These are phyloP conservation scores for Suillus americanus DNA, from an alignment of 768 basidiomycete genomes.

Conservation along the genomic window DNA sequence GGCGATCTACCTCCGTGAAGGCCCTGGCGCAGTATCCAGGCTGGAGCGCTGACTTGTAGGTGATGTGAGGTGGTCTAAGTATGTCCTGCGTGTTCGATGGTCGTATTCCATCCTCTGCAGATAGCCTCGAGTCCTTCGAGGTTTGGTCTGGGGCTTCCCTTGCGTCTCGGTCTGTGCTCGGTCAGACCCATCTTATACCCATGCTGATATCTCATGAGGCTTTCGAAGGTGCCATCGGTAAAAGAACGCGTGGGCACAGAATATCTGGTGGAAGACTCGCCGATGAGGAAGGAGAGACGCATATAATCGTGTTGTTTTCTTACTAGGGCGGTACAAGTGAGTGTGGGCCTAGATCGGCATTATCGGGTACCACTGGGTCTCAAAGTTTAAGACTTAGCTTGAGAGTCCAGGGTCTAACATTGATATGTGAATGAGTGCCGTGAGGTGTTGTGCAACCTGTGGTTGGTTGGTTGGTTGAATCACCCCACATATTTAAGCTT, in stretches of 20 bases:
- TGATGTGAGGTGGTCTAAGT: neutral
- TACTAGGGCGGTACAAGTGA: neutral
- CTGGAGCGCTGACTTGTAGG: neutral
- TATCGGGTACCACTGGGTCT: neutral
- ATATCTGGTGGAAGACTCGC: neutral
- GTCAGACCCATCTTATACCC: no score
- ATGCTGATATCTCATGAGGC: neutral
- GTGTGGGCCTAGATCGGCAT: neutral
- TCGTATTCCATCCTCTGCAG: neutral
- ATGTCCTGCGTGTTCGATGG: no score
- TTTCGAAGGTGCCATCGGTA: neutral
- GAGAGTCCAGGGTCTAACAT: neutral
- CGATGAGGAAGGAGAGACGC: neutral
- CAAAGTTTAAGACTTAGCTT: neutral
- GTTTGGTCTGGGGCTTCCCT: neutral
- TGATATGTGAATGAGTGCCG: neutral
- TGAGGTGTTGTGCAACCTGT: neutral
- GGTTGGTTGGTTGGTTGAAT: no score
- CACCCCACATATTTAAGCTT: neutral
- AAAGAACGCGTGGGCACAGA: neutral
- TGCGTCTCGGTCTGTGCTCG: neutral
- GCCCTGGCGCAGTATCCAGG: no score
- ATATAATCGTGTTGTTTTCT: neutral
- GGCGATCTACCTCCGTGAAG: no score
- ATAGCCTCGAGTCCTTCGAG: no score